Percentiles rank a stretch among this genome's conserved stretches.
Evolutionary conservation across 768 basidiomycete genomes (phyloP).

Genomic region (Pisolithus microcarpus): DNA sequence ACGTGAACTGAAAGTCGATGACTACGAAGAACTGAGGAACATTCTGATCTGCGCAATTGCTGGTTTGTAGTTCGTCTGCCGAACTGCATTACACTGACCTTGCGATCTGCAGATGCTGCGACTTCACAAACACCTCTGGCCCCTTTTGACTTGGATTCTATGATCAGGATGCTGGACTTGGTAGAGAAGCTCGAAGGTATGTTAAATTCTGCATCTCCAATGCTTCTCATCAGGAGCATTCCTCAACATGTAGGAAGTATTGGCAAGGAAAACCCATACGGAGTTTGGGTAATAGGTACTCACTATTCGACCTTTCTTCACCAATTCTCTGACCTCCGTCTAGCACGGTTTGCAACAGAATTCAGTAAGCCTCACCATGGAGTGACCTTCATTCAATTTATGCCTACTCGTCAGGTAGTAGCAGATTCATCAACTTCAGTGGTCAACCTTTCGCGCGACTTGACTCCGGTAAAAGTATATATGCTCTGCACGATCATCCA

Average conservation of each 20-base stretch:
- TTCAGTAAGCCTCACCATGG: conserved; percentile 27
- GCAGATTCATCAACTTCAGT: conserved; percentile 38
- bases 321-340: background rate
- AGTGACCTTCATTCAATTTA: background rate
- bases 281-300: conserved; percentile 1
- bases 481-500: conserved; percentile 3
- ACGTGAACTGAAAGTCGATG: background rate
- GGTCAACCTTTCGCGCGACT: conserved; percentile 43
- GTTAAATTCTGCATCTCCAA: background rate
- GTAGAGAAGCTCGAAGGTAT: conserved; percentile 2
- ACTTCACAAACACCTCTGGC: conserved; percentile 2
- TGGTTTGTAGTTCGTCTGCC: conserved; percentile 10
- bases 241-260: background rate
- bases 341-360: conserved; percentile 40
- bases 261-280: background rate
- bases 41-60: conserved; percentile 7
- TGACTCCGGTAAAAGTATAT: conserved; percentile 36
- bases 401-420: conserved; percentile 13
- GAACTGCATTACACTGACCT: too few species aligned
- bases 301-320: background rate
- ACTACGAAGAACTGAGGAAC: conserved; percentile 1
- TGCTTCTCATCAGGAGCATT: background rate
- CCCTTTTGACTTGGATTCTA: conserved; percentile 6
- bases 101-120: background rate
- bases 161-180: conserved; percentile 5